Evolutionary conservation across 768 basidiomycete genomes (phyloP), one percentile per base, ranked within the genome.

Genomic region (Lactarius hengduanensis): DNA sequence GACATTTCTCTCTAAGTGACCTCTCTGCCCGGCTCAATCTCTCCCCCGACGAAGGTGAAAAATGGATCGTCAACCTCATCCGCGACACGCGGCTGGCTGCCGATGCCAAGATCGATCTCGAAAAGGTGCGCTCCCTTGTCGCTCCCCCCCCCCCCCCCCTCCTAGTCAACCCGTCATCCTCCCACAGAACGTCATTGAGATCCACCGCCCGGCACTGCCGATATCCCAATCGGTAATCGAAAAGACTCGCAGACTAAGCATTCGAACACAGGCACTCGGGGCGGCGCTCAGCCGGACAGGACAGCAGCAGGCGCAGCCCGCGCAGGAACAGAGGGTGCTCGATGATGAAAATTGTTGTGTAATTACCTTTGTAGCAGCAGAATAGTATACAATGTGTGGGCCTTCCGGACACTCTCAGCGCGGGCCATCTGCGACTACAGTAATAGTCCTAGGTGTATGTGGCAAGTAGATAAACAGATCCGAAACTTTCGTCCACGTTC

Each of bases 41-140:
- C 57, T 89, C 91, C n/a, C 32, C 83, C 50, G 94, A 94, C 70
- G 97, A 98, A 74, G 97, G 96, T 59, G 97, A 99, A 76, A 96
- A 96, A 73, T 99, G 96, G 96, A 96, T 98, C 68, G 97, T 98
- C 73, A 98, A 98, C 80, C 90, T 98, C 68, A 97, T 98, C 73
- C 88, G 36, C 40, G 97, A 98, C 78, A 96, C 96, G 7, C 86
- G 94, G 56, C 94, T 96, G 90, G 94, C 94, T 20, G 90, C 92
- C 1, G 96, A 98, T 72, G 96, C 96, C 60, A 97, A 96, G 80
- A 98, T 98, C 67, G 96, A 98, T 76, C 82, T 98, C 32, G 94
- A 96, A 77, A 94, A 96, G 82, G 94, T 92, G 67, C 45, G 80
- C 7, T 20, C 20, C 40, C 41, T 56, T 28, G 57, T 57, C 13